Evolutionary conservation across 192 early-diverging fungal genomes (phyloP).

Genomic region (Umbelopsis isabellina): DNA sequence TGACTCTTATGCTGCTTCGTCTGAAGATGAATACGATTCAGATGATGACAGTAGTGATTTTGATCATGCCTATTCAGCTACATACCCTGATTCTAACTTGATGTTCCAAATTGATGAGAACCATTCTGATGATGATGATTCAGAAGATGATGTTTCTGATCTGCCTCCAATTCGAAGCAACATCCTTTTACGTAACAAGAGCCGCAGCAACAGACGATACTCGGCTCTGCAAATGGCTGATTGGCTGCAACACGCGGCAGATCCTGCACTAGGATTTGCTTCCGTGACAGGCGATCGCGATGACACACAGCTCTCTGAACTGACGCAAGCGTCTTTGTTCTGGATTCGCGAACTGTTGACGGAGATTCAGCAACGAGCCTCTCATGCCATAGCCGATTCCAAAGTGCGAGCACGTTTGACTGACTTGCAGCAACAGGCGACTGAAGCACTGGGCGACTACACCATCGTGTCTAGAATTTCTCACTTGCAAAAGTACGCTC

Average conservation of each 20-base stretch:
- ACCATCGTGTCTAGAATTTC: background rate
- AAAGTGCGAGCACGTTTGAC: conserved; percentile 9
- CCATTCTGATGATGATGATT: conserved; percentile 1
- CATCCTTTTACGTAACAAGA: conserved; percentile 10
- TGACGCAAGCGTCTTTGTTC: conserved; percentile 4
- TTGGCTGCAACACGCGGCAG: conserved; percentile 5
- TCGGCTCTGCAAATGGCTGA: conserved; percentile 17
- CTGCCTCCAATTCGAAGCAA: conserved; percentile 2
- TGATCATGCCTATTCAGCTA: background rate
- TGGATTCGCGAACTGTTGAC: conserved; percentile 15
- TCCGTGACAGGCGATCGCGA: background rate
- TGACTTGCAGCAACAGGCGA: conserved; percentile 2
- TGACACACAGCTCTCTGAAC: conserved; percentile 2
- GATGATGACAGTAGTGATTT: conserved; percentile 6
- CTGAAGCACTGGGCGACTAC: background rate
- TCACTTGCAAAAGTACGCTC: conserved; percentile 10
- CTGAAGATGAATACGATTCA: conserved; percentile 16
- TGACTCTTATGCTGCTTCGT: conserved; percentile 12
- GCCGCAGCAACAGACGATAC: conserved; percentile 9
- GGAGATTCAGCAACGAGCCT: conserved; percentile 11
- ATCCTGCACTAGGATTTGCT: background rate
- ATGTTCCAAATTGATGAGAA: too few relatives aligned
- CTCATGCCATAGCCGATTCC: conserved; percentile 10
- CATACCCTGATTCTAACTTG: too few relatives aligned
- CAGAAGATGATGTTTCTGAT: conserved; percentile 14